Percentiles rank a stretch among this genome's conserved stretches.
Evolutionary conservation across 129 eudicot genomes (phyloP).

Genomic region (Centaurea solstitialis): DNA sequence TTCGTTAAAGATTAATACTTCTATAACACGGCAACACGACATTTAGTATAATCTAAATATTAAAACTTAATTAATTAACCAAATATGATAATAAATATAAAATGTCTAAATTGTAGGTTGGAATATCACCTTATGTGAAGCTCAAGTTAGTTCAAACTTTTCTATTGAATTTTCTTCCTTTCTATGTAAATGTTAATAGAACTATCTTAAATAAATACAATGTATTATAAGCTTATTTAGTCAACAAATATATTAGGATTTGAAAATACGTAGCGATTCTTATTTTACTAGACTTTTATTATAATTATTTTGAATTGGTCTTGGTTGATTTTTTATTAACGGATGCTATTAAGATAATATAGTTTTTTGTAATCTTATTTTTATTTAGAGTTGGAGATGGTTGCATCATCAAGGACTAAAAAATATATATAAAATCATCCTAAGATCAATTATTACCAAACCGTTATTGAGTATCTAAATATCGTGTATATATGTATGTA

Average conservation of each 20-base stretch:
- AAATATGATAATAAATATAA: neutral
- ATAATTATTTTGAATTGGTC: no score
- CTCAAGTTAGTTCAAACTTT: neutral
- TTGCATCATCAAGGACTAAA: no score
- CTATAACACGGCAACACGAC: conserved; percentile 17
- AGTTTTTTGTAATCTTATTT: no score
- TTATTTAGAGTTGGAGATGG: neutral
- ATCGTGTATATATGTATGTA: neutral
- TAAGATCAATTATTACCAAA: neutral
- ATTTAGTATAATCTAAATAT: neutral
- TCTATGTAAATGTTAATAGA: no score
- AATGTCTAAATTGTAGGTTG: conserved; percentile 18
- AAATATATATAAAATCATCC: neutral
- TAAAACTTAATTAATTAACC: no score
- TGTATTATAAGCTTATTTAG: no score
- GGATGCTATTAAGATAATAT: neutral
- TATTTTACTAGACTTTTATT: no score
- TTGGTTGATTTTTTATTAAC: neutral
- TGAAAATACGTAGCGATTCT: no score
- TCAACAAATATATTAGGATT: no score
- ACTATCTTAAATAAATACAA: no score
- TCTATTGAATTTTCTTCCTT: neutral
- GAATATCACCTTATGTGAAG: neutral
- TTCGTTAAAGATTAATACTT: conserved; percentile 2
- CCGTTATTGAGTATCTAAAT: neutral